phyloP scores from a whole-genome alignment of 1,284 basidiomycete genomes.

The Caloboletus inedulis region DNA sequence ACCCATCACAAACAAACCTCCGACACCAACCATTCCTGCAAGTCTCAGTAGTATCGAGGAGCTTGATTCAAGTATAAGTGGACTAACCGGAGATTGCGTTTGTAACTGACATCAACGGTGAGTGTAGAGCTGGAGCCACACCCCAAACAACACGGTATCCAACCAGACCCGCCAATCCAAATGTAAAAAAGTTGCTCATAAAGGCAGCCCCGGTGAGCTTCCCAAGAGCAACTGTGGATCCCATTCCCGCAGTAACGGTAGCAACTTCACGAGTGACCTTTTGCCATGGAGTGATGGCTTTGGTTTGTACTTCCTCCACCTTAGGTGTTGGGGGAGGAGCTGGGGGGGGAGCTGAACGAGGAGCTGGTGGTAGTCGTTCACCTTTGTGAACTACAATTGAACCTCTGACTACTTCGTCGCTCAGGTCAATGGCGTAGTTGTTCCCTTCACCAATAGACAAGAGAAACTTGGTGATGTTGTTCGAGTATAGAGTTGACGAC shows the following conservation, averaged over 20 bases:
- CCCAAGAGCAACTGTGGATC: constrained; percentile 65
- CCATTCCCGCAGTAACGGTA: constrained; percentile 71
- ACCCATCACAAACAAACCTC: constrained; percentile 85
- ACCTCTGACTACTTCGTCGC: constrained; percentile 81
- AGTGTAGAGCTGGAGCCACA: constrained; percentile 80
- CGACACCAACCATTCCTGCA: constrained; percentile 72
- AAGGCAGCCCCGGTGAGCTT: constrained; percentile 75
- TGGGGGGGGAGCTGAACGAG: constrained; percentile 61
- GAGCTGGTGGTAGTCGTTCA: constrained; percentile 59
- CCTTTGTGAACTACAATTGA: constrained; percentile 74
- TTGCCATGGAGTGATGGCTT: constrained; percentile 79
- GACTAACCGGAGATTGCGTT: constrained; percentile 69
- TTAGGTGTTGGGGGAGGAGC: constrained; percentile 51
- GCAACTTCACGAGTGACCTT: constrained; percentile 72
- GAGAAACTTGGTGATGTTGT: constrained; percentile 86
- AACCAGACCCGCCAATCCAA: constrained; percentile 77
- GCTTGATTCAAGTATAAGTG: not conserved
- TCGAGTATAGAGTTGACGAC: constrained; percentile 83
- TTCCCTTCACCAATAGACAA: constrained; percentile 69
- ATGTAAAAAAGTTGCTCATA: constrained; percentile 84
- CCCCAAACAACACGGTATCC: constrained; percentile 88
- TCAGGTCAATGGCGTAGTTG: constrained; percentile 64
- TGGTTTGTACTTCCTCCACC: constrained; percentile 49
- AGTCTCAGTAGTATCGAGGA: constrained; percentile 9
- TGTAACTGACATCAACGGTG: constrained; percentile 81